A percentile compares a stretch with the other conserved stretches of the same genome.
phyloP scores from a whole-genome alignment of 2,329 filamentous ascomycete genomes.

The Hymenoscyphus salicellus region DNA sequence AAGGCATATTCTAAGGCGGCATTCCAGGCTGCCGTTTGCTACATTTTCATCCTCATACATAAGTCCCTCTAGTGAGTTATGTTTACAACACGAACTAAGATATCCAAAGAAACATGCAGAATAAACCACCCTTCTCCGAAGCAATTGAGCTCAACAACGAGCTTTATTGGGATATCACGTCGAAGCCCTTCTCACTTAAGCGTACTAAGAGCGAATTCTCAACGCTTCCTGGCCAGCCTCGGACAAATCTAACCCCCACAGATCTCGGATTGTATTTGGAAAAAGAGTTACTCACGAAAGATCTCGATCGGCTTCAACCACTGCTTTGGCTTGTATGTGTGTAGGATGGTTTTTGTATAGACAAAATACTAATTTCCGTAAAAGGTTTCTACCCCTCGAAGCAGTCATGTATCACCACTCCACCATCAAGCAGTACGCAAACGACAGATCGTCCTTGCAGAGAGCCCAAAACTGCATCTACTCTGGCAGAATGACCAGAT shows the following conservation, averaged over 20 bases:
- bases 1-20: neutral
- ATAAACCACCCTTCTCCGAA: neutral
- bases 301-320: constrained; percentile 13
- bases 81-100: neutral
- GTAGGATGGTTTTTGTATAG: neutral
- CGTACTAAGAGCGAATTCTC: neutral
- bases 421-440: constrained; percentile 33
- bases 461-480: constrained; percentile 36
- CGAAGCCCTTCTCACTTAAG: neutral
- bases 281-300: constrained; percentile 2
- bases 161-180: neutral
- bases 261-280: constrained; percentile 1
- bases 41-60: neutral
- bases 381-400: neutral
- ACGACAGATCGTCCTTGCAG: constrained; percentile 35
- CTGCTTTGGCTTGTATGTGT: constrained; percentile 16
- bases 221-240: neutral
- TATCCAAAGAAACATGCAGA: neutral
- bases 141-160: neutral
- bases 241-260: neutral
- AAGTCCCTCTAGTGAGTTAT: neutral
- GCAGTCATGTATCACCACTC: constrained; percentile 19
- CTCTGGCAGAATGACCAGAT: constrained; percentile 33
- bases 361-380: neutral
- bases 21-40: neutral